These are phyloP conservation scores for Arctium lappa DNA, from an alignment of 129 eudicot genomes.

Conservation along the genomic window DNA sequence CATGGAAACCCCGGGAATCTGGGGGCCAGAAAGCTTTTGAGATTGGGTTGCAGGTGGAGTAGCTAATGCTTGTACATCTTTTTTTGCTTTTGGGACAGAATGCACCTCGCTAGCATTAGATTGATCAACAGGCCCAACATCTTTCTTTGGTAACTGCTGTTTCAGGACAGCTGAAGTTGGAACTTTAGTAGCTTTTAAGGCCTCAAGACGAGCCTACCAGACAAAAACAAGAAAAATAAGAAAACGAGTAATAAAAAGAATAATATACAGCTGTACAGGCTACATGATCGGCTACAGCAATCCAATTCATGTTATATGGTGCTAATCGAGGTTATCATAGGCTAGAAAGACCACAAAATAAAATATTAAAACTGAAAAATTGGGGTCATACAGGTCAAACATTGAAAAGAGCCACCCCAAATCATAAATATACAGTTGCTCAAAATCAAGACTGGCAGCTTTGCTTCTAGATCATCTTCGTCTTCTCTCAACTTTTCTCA, in stretches of 20 bases:
- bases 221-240: background rate
- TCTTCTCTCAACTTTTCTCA: no score
- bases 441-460: no score
- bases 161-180: constrained; percentile 50
- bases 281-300: background rate
- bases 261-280: background rate
- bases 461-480: no score
- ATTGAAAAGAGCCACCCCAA: no score
- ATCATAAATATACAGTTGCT: no score
- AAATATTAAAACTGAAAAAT: no score
- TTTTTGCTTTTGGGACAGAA: constrained; percentile 34
- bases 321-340: background rate
- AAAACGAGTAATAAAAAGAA: background rate
- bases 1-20: constrained; percentile 42
- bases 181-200: constrained; percentile 32
- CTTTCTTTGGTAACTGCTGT: constrained; percentile 52
- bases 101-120: constrained; percentile 37
- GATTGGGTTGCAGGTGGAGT: constrained; percentile 41
- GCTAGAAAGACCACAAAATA: no score
- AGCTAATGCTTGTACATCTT: constrained; percentile 37
- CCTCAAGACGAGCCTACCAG: constrained; percentile 50
- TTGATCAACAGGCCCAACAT: constrained; percentile 28
- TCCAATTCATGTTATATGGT: background rate
- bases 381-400: no score
- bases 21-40: constrained; percentile 50